Base-by-base conservation (phyloP, 768 basidiomycete genomes). In the Hygrophorus russula region DNA sequence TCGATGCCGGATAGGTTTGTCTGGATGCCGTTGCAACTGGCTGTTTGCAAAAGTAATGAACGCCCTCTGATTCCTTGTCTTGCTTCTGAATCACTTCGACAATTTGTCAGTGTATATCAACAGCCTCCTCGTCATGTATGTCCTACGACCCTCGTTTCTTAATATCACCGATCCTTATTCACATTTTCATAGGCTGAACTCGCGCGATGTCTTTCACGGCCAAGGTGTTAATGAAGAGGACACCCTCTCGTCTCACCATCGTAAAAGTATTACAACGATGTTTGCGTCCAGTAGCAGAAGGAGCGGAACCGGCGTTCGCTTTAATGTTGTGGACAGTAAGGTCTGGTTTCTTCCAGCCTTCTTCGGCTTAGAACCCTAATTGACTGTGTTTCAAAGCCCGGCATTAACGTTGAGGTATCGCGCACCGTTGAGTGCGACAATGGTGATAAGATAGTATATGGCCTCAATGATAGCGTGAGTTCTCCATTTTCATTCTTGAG, bases 11-110 rank as follows among this genome's bases (percentile, higher is more conserved):
- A 45, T 12, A 55, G 45, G 27, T 39, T 49, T 7, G 39, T 55
- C 31, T 60, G 59, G 59, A 53, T 59, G 41, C 50, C 53, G 12
- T 55, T 59, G 45, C 57, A 57, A 33, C 51, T 59, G 36, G 45
- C 53, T 24, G 49, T 51, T 27, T 54, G 53, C 51, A 57, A 55
- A 55, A 42, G 55, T 54, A 45, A 14, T 40, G 35, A 4, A 39
- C 5, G n/a, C 29, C 27, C 18, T 19, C 5, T n/a, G 12, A 31
- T 28, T 37, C 41, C 6, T 18, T 29, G 14, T 24, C 2, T 13
- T 12, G 10, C 14, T 28, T 3, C 36, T 14, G 39, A 14, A 13
- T n/a, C 12, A 45, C 36, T 38, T 2, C 27, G 19, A 27, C 17
- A 5, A 15, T 12, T 14, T 13, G 13, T 4, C 36, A 56, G 55